These are phyloP conservation scores for Amanita pseudoporphyria DNA, from an alignment of 768 basidiomycete genomes.

Conservation along the genomic window DNA sequence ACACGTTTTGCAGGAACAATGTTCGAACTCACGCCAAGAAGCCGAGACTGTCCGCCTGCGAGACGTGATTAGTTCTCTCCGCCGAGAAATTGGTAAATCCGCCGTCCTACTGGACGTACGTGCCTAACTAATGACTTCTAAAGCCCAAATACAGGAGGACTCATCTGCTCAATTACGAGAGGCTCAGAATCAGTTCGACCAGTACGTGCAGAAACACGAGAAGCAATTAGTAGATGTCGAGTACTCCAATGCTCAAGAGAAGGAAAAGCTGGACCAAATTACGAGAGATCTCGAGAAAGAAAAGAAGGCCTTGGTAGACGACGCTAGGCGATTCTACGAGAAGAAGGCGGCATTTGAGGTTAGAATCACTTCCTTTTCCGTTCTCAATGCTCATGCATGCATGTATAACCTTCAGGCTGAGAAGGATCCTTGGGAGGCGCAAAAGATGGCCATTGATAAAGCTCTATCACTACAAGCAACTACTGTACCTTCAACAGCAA, in stretches of 20 bases:
- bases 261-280: slow-evolving; percentile 39
- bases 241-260: slow-evolving; percentile 35
- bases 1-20: not conserved
- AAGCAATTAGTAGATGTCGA: not conserved
- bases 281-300: slow-evolving; percentile 55
- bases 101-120: not conserved
- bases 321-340: slow-evolving; percentile 49
- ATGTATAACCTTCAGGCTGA: slow-evolving; percentile 43
- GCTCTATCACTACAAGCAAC: not conserved
- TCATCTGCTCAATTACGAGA: slow-evolving; percentile 1
- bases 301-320: slow-evolving; percentile 52
- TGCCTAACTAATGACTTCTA: not conserved
- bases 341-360: slow-evolving; percentile 66
- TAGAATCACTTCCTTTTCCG: not conserved
- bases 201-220: slow-evolving; percentile 4
- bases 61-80: not conserved
- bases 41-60: not conserved
- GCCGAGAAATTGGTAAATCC: slow-evolving; percentile 1
- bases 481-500: not conserved
- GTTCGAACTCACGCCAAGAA: not conserved
- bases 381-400: slow-evolving; percentile 12
- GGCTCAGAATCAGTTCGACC: slow-evolving; percentile 2
- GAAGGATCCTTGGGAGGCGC: slow-evolving; percentile 63
- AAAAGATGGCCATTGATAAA: slow-evolving; percentile 30
- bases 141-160: slow-evolving; percentile 3